These are phyloP conservation scores for Mortierella sp. DNA, from an alignment of 371 early-diverging fungal species.

Conservation along the genomic window DNA sequence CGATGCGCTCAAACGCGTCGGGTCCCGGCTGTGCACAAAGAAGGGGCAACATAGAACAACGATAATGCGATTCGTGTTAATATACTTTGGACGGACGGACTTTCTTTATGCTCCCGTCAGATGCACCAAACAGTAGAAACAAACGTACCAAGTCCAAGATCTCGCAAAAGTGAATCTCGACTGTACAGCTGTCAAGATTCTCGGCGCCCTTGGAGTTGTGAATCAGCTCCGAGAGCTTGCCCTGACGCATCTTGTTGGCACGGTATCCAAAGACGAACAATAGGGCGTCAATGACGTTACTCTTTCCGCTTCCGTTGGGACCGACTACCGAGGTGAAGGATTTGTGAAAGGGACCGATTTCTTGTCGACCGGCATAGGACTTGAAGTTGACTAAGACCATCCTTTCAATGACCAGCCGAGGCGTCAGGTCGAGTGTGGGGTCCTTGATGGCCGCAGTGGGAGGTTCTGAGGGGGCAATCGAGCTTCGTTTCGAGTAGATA, in stretches of 20 bases:
- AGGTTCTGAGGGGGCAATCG: conserved; percentile 22
- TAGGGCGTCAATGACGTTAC: conserved; percentile 99
- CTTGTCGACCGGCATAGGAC: conserved; percentile 93
- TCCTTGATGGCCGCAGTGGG: conserved; percentile 22
- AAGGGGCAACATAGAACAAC: conserved; percentile 1
- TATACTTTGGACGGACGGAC: no score
- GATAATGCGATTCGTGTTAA: background rate
- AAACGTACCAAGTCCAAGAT: conserved; percentile 79
- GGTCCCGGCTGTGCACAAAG: conserved; percentile 76
- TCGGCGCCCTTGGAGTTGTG: conserved; percentile 91
- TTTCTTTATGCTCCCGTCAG: background rate
- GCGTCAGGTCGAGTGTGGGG: conserved; percentile 43
- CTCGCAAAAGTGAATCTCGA: conserved; percentile 97
- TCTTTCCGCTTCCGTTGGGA: conserved; percentile 99
- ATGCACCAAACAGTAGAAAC: background rate
- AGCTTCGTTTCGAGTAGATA: conserved; percentile 17
- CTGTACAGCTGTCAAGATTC: conserved; percentile 82
- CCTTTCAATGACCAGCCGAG: conserved; percentile 90
- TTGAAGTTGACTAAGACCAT: conserved; percentile 97
- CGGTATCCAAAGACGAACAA: conserved; percentile 99
- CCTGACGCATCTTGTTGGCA: conserved; percentile 99
- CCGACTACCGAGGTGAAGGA: conserved; percentile 95
- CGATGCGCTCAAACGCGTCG: conserved; percentile 73
- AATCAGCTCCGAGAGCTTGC: conserved; percentile 95
- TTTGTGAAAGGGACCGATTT: conserved; percentile 98